These are phyloP conservation scores for Penicillium sp. DNA, from an alignment of 2,329 filamentous ascomycete genomes.

Conservation along the genomic window DNA sequence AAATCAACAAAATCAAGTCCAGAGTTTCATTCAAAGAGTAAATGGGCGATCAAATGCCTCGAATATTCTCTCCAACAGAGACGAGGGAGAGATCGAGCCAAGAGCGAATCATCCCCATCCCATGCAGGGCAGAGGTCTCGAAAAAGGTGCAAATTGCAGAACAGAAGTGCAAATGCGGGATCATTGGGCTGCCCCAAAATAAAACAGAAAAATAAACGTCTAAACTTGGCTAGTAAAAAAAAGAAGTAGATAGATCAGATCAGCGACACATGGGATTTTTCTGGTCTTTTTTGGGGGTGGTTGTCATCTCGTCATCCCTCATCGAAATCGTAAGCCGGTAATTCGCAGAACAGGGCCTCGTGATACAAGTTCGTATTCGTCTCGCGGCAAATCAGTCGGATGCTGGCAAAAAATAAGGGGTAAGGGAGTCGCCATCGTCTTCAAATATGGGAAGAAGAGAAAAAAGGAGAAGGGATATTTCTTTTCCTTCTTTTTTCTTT, in stretches of 20 bases:
- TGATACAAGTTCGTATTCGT: slow-evolving; percentile 52
- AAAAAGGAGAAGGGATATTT: slow-evolving; percentile 14
- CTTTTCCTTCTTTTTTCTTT: slow-evolving; percentile 18
- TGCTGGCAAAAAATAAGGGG: slow-evolving; percentile 40
- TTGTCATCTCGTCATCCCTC: slow-evolving; percentile 56
- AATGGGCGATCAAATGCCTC: background rate
- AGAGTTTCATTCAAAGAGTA: slow-evolving; percentile 17
- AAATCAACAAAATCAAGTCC: slow-evolving; percentile 19
- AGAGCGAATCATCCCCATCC: slow-evolving; percentile 2
- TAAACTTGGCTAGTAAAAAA: slow-evolving; percentile 44
- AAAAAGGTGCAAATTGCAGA: slow-evolving; percentile 1
- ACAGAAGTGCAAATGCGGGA: slow-evolving; percentile 32
- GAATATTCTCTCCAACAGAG: slow-evolving; percentile 2
- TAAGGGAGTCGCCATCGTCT: slow-evolving; percentile 40
- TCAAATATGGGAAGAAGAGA: slow-evolving; percentile 1
- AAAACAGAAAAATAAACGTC: slow-evolving; percentile 40
- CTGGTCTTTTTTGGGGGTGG: slow-evolving; percentile 43
- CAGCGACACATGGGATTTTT: slow-evolving; percentile 47
- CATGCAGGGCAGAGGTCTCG: background rate
- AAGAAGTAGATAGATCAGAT: slow-evolving; percentile 31
- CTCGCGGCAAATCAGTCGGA: slow-evolving; percentile 48
- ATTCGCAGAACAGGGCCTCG: slow-evolving; percentile 48
- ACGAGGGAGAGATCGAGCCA: background rate
- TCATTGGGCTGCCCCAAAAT: slow-evolving; percentile 49
- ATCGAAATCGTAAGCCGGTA: slow-evolving; percentile 55